Evolutionary conservation across 1,139 yeast species (phyloP).

Genomic region (Sugiyamaella paludigena): DNA sequence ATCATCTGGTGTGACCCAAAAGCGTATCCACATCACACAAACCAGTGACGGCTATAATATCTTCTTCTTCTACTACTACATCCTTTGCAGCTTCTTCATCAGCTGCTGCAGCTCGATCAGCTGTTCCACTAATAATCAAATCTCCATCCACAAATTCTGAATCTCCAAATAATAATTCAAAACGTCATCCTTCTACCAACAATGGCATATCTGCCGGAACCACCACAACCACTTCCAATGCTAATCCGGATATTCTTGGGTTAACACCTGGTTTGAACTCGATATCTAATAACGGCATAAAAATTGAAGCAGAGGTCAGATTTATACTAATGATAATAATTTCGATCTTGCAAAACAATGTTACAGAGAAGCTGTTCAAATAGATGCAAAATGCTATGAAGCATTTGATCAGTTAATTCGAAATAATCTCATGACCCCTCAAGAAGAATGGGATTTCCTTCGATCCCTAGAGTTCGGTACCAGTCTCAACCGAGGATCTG

Average conservation of each 20-base stretch:
- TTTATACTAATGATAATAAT: conserved; percentile 79
- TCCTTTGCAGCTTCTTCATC: conserved; percentile 8
- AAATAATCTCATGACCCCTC: conserved; percentile 75
- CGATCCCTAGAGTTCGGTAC: conserved; percentile 65
- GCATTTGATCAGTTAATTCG: conserved; percentile 80
- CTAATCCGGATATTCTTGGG: background rate
- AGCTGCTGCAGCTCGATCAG: conserved; percentile 10
- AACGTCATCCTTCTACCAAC: background rate
- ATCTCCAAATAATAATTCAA: too few relatives aligned
- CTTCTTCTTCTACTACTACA: conserved; percentile 1
- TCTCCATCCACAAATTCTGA: background rate
- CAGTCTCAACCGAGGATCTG: conserved; percentile 30
- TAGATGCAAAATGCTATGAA: conserved; percentile 90
- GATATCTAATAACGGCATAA: conserved; percentile 2
- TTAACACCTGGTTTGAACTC: too few relatives aligned
- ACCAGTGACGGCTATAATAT: too few relatives aligned
- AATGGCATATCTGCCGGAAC: too few relatives aligned
- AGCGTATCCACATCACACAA: too few relatives aligned
- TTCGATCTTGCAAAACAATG: conserved; percentile 86
- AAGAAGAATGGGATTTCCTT: conserved; percentile 80
- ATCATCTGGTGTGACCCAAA: background rate
- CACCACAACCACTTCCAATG: background rate
- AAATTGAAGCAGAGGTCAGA: conserved; percentile 81
- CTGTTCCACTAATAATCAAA: conserved; percentile 4
- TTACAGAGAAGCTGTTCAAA: conserved; percentile 79